These are phyloP conservation scores for Talaromyces nanjingensis DNA, from an alignment of 495 filamentous ascomycete genomes.

Conservation along the genomic window DNA sequence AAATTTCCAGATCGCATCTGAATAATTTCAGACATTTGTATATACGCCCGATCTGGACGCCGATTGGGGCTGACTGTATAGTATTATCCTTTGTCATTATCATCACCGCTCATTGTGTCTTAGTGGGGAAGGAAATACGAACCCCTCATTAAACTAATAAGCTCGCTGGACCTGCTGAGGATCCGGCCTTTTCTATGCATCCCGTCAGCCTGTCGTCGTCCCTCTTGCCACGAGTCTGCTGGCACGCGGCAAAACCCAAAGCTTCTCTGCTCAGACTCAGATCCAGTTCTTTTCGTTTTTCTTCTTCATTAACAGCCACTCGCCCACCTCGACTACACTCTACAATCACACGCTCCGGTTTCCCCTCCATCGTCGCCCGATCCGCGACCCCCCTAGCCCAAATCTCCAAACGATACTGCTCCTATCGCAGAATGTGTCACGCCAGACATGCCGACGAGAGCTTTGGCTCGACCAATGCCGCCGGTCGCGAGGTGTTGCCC, in stretches of 20 bases:
- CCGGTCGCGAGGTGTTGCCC: slow-evolving; percentile 57
- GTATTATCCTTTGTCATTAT: background rate
- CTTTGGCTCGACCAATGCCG: slow-evolving; percentile 40
- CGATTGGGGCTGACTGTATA: background rate
- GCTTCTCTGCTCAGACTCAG: background rate
- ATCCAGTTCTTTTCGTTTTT: background rate
- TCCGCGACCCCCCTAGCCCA: slow-evolving; percentile 25
- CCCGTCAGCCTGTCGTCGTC: slow-evolving; percentile 4
- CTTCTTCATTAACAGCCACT: background rate
- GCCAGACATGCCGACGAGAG: slow-evolving; percentile 31
- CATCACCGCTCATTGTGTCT: background rate
- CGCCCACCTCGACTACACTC: background rate
- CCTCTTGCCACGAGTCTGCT: slow-evolving; percentile 7
- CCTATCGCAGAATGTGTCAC: slow-evolving; percentile 45
- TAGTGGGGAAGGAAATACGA: slow-evolving; percentile 4
- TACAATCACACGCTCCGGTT: slow-evolving; percentile 17
- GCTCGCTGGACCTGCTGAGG: background rate
- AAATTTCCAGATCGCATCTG: background rate
- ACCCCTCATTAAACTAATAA: background rate
- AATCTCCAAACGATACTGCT: slow-evolving; percentile 38
- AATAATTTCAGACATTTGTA: background rate
- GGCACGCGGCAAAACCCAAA: slow-evolving; percentile 4
- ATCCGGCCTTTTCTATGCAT: background rate
- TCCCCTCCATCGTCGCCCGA: slow-evolving; percentile 16
- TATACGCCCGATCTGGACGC: background rate